A percentile compares a stretch with the other conserved stretches of the same genome.
These are phyloP conservation scores for Hypoxylon sp. DNA, from an alignment of 2,329 filamentous ascomycete species.

Conservation along the genomic window DNA sequence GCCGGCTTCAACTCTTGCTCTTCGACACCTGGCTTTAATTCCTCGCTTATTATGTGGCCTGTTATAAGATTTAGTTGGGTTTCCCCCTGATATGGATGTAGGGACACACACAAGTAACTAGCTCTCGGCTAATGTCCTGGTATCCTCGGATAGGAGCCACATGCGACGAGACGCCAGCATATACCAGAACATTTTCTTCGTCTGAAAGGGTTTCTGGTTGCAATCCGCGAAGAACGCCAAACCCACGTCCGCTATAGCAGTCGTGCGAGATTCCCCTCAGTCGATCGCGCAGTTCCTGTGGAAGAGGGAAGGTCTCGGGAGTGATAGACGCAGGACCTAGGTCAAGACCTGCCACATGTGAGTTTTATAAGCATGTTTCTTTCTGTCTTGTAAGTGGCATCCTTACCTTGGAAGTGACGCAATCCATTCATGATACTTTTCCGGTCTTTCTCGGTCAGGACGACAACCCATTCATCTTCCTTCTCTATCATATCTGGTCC, in stretches of 20 bases:
- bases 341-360: too few species aligned
- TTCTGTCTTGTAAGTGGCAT: too few species aligned
- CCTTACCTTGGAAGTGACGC: too few species aligned
- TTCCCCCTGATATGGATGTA: background rate
- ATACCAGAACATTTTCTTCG: slow-evolving; percentile 17
- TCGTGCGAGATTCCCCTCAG: slow-evolving; percentile 16
- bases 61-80: background rate
- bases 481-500: too few species aligned
- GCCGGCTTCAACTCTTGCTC: slow-evolving; percentile 16
- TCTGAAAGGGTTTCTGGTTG: slow-evolving; percentile 20
- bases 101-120: slow-evolving; percentile 14
- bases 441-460: too few species aligned
- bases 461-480: too few species aligned
- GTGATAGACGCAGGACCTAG: too few species aligned
- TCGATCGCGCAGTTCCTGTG: slow-evolving; percentile 3
- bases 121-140: slow-evolving; percentile 9
- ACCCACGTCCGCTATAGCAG: slow-evolving; percentile 22
- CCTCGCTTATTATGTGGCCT: slow-evolving; percentile 18
- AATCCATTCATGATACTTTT: too few species aligned
- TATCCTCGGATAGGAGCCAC: slow-evolving; percentile 27
- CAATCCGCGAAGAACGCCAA: slow-evolving; percentile 23
- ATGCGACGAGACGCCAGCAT: slow-evolving; percentile 24
- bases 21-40: background rate
- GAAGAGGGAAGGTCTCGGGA: slow-evolving; percentile 16
- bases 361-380: too few species aligned